Evolutionary conservation across 208 protist genomes (phyloP), one percentile per base, ranked within the genome.

Genomic region (Trypanosoma scelopori): DNA sequence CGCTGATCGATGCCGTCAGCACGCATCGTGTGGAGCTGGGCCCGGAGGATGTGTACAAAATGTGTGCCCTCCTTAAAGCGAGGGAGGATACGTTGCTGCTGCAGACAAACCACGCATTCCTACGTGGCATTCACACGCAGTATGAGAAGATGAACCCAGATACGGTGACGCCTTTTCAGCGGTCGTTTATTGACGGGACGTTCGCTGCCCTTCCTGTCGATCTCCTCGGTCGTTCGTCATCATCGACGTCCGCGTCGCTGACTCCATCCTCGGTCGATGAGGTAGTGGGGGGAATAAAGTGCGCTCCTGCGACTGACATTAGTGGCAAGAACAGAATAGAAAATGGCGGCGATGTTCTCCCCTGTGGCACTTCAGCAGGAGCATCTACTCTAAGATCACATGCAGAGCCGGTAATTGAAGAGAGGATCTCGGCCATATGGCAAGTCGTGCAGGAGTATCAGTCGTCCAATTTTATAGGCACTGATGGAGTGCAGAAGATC

Each of bases 61-160:
- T 79, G 15, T 79, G 74, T 62, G 67, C 62, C 18, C 61, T 79
- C 18, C 20, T 79, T 12, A 70, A 69, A 25, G 53, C 61, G 20
- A 75, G 71, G 48, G 69, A 85, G 5, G 82, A 89, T 46, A 43
- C 47, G 2, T 67, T 89, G n/a, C 41, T 55, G n/a, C 60, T 89
- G 15, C 53, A 62, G 27, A 58, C 20, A 16, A 63, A 81, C 28
- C 16, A 39, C 7, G 15, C 12, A 6, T 89, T 89, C 67, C 22
- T 82, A 16, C 47, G 30, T 45, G 58, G 70, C 37, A 25, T 88
- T 20, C 55, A 58, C 23, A 35, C 25, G 13, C 65, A 74, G 42
- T 82, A 82, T 57, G 12, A 55, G 42, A 51, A 66, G 15, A 55
- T 66, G 13, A 49, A 68, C 35, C 46, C 48, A 27, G 69, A 78